Evolutionary conservation across 2,329 filamentous ascomycete species (phyloP), one percentile per base, ranked within the genome.

Genomic region (Cladosporium sp.): DNA sequence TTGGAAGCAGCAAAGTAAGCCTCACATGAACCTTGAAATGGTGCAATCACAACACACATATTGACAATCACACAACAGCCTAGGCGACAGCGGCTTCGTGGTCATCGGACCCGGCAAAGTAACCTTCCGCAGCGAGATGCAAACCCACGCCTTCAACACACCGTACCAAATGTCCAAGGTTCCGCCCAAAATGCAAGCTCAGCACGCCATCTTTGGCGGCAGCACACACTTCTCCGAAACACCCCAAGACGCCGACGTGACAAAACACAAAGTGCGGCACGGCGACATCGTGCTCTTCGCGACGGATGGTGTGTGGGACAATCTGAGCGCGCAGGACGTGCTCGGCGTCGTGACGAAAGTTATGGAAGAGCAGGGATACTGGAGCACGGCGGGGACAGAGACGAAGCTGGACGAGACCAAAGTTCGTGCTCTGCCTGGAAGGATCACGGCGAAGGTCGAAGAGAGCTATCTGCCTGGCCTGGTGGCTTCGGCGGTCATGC

Each of bases 111-210:
- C 90, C 24, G 95, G 93, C 64, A 90, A 89, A 13, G 89, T 99
- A 32, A 88, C 94, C 71, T 83, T 88, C 57, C 87, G 86, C 69
- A 96, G 91, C 1, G 83, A 86, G 48, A 88, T 91, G 22, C 94
- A 99, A 74, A 97, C 91, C 0, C 94, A 99, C 73, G 91, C 88
- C 42, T 99, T 99, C 81, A 99, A 99, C 74, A 97, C 94, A 0
- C 94, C 94, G 0, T 99, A 90, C 70, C 94, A 99, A 73, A 83
- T 99, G 39, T 93, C 91, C 55, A 86, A 96, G 54, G 87, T 97
- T 7, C 93, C 94, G 0, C 83, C 88, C 3, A 84, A 83, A 65
- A 87, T 96, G 74, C 82, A 91, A 57, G 83, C 85, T 20, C 89
- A 94, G 66, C 88, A 91, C 66, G 84, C 86, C 12, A 84, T 90